Conservation (phyloP, 306 rosid genomes). For the Purshia tridentata region DNA sequence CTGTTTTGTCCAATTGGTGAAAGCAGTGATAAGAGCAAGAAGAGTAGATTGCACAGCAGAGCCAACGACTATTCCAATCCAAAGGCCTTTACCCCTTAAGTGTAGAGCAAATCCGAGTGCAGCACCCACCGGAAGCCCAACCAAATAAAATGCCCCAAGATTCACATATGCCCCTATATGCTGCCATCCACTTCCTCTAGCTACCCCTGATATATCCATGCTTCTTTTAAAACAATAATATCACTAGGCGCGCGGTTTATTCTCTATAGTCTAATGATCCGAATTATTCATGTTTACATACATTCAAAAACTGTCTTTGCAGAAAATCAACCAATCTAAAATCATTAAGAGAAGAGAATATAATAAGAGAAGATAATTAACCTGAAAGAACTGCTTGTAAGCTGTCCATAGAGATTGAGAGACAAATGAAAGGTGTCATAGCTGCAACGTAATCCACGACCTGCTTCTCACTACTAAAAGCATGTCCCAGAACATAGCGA, state of each 20-base stretch:
- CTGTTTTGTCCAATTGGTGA: constrained; percentile 58
- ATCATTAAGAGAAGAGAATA: no score
- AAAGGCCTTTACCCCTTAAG: constrained; percentile 53
- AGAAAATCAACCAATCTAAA: no score
- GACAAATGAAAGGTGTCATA: constrained; percentile 52
- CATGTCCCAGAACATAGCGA: constrained; percentile 46
- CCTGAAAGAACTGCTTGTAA: constrained; percentile 39
- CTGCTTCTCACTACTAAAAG: constrained; percentile 51
- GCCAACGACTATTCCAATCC: constrained; percentile 48
- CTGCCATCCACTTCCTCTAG: constrained; percentile 45
- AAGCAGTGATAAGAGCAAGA: constrained; percentile 32
- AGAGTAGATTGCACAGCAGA: constrained; percentile 31
- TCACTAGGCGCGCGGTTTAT: no score
- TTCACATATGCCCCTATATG: constrained; percentile 22
- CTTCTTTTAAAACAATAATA: no score
- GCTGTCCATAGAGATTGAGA: constrained; percentile 43
- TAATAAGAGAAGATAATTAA: constrained; percentile 22
- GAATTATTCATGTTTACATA: no score
- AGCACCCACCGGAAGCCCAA: constrained; percentile 47
- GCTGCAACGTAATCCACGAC: constrained; percentile 41
- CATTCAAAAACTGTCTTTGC: no score
- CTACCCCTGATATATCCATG: constrained; percentile 33
- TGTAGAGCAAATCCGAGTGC: constrained; percentile 34
- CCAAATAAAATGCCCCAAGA: constrained; percentile 50
- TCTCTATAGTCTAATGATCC: no score